A percentile compares a stretch with the other conserved stretches of the same genome.
Conservation (phyloP, 2,329 filamentous ascomycete genomes). For the Botryotinia calthae region DNA sequence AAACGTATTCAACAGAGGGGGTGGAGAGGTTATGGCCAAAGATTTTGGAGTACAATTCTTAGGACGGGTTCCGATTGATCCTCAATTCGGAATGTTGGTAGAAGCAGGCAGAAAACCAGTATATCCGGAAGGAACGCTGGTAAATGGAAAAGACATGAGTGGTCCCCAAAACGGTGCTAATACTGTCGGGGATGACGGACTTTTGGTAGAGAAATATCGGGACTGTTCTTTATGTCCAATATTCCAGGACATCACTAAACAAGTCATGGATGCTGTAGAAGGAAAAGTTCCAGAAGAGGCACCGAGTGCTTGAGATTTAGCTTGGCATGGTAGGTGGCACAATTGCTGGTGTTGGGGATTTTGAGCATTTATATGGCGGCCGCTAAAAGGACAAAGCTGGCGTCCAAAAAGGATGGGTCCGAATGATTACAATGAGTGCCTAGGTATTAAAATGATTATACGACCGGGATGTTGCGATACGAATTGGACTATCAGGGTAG, state of each 20-base stretch:
- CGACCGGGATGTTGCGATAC: not conserved
- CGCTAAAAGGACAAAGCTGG: not conserved
- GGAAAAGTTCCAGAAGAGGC: constrained; percentile 5
- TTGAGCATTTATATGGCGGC: not conserved
- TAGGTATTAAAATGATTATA: not conserved
- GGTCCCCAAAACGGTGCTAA: constrained; percentile 34
- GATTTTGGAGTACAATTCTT: constrained; percentile 84
- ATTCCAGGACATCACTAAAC: constrained; percentile 62
- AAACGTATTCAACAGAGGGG: constrained; percentile 89
- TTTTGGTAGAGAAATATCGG: constrained; percentile 69
- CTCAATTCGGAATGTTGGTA: constrained; percentile 82
- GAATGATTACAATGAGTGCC: not conserved
- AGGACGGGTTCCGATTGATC: constrained; percentile 86
- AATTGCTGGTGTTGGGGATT: constrained; percentile 9
- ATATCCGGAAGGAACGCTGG: constrained; percentile 66
- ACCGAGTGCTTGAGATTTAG: not conserved
- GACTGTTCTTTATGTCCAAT: constrained; percentile 68
- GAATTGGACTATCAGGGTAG: not conserved
- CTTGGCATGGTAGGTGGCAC: not conserved
- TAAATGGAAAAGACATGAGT: constrained; percentile 55
- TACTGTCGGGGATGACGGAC: constrained; percentile 38
- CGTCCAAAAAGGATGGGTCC: not conserved
- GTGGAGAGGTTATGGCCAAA: constrained; percentile 81
- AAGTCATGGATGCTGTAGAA: constrained; percentile 44
- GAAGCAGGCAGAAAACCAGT: constrained; percentile 66